These are phyloP conservation scores for Antitrichia curtipendula DNA, from an alignment of 225 moss, liverwort and hornwort genomes.

Conservation along the genomic window DNA sequence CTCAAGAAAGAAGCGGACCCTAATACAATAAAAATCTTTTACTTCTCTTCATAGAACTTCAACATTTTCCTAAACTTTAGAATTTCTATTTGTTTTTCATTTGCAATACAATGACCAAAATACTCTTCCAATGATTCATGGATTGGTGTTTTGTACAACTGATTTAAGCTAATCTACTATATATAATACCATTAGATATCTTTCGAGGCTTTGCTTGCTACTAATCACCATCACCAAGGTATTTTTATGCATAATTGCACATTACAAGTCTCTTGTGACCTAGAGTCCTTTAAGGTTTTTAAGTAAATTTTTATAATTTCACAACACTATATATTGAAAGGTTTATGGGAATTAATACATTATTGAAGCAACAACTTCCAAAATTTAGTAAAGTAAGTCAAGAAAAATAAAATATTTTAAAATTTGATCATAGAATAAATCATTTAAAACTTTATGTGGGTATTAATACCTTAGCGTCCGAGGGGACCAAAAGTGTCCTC, in stretches of 20 bases:
- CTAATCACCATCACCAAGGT: no score
- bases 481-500: no score
- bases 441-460: not conserved
- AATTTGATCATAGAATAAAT: no score
- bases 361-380: not conserved
- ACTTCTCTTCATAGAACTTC: no score
- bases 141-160: not conserved
- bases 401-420: not conserved
- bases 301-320: not conserved
- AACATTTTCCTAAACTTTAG: accelerated
- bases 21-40: not conserved
- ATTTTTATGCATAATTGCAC: accelerated
- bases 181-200: accelerated
- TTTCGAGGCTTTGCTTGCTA: not conserved
- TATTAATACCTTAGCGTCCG: no score
- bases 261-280: not conserved
- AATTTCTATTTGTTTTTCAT: not conserved
- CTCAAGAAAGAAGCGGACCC: not conserved
- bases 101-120: not conserved
- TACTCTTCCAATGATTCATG: accelerated
- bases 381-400: not conserved
- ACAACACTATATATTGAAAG: not conserved
- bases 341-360: no score
- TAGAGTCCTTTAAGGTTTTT: accelerated
- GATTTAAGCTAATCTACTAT: not conserved